These are phyloP conservation scores for Capsella rubella DNA, from an alignment of 441 rosid genomes.

Conservation along the genomic window DNA sequence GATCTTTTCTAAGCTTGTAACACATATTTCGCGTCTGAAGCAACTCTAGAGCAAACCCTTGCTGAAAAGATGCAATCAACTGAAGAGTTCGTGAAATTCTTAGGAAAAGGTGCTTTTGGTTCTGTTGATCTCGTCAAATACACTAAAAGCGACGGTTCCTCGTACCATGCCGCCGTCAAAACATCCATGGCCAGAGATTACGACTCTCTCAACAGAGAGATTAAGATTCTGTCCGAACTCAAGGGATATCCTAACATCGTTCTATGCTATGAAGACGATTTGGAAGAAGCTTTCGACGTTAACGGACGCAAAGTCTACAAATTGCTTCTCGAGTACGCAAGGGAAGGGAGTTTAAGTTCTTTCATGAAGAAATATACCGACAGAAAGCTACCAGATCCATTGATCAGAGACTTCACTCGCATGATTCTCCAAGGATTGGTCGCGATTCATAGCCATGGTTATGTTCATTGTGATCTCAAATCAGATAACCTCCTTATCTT, in stretches of 20 bases:
- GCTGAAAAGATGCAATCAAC: too few species aligned
- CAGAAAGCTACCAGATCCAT: background rate
- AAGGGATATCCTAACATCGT: conserved; percentile 8
- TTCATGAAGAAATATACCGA: background rate
- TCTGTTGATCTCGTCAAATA: too few species aligned
- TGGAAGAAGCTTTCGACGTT: background rate
- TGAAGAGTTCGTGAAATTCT: too few species aligned
- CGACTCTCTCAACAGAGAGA: background rate
- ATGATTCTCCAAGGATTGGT: conserved; percentile 34
- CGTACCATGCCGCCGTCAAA: too few species aligned
- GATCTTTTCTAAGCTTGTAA: too few species aligned
- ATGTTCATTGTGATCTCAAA: conserved; percentile 37
- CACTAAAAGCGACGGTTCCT: too few species aligned
- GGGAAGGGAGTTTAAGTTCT: background rate
- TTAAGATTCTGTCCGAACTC: conserved; percentile 19
- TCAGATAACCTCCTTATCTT: conserved; percentile 28
- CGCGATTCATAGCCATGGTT: conserved; percentile 14
- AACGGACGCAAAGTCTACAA: background rate
- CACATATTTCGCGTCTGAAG: too few species aligned
- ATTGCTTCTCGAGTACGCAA: conserved; percentile 29
- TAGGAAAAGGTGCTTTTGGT: too few species aligned
- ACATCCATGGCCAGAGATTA: background rate
- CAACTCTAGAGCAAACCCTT: too few species aligned
- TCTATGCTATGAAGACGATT: background rate
- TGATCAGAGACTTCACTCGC: conserved; percentile 23